Conservation (phyloP, 2,329 filamentous ascomycete species). For the Coniella lustricola region DNA sequence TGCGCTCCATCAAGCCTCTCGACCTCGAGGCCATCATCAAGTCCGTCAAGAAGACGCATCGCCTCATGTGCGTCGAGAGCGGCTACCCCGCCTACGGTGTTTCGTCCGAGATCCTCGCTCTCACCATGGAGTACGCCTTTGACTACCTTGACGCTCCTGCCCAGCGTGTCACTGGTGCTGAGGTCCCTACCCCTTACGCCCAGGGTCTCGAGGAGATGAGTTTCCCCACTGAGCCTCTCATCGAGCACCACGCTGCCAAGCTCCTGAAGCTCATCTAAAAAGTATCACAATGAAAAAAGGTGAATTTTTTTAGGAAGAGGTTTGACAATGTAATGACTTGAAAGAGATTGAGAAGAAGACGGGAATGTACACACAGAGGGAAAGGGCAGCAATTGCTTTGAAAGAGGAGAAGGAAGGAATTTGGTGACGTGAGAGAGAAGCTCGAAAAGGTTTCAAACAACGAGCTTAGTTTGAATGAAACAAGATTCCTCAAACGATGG, state of each 20-base stretch:
- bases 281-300: background rate
- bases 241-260: conserved; percentile 84
- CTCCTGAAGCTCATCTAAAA: conserved; percentile 57
- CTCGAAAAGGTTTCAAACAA: no score
- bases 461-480: no score
- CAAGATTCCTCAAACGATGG: no score
- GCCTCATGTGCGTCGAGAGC: conserved; percentile 85
- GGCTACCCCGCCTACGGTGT: conserved; percentile 96
- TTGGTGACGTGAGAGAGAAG: no score
- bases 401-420: no score
- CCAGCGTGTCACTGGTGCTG: conserved; percentile 88
- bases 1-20: conserved; percentile 93
- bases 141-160: conserved; percentile 95
- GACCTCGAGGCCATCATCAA: conserved; percentile 93
- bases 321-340: no score
- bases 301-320: no score
- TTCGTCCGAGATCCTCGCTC: conserved; percentile 82
- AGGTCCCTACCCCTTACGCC: conserved; percentile 95
- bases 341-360: no score
- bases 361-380: no score
- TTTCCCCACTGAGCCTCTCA: conserved; percentile 86
- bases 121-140: conserved; percentile 96
- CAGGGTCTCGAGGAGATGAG: conserved; percentile 87
- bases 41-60: conserved; percentile 97
- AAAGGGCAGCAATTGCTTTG: no score